Base-by-base conservation (phyloP, 495 filamentous ascomycete genomes). In the Podospora pseudopauciseta region DNA sequence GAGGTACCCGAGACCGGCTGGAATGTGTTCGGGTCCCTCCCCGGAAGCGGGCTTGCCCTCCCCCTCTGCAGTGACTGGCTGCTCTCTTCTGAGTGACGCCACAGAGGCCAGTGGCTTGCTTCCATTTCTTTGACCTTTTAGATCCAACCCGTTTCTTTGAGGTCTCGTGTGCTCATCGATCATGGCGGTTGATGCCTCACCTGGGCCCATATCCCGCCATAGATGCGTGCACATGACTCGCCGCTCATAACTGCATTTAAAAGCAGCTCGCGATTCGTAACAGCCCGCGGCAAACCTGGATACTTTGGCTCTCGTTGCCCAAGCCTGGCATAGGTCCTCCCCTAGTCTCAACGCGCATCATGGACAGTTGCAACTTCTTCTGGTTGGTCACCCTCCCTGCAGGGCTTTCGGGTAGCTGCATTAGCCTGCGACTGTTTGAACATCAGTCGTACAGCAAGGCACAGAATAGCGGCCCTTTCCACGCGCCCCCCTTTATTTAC, bases 371-470 rank as follows among this genome's bases (percentile, higher is more conserved):
- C 6, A 26, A 27, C 16, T 20, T 11, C 64, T 9, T 64, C 18
- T 67, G 65, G 67, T 66, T 70, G 64, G 68, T 54, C 61, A 16
- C 27, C 28, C 49, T 19, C 68, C 53, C 57, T 74, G 70, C 70
- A 68, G n/a, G 66, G 63, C 70, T 65, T 49, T 15, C 77, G 79
- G 80, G 65, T 75, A 73, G 66, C 70, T 74, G 78, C 80, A 81
- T 79, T 81, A 79, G 80, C 67, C 65, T 66, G 68, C 72, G 74
- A 69, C 79, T 81, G 80, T 81, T 82, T 81, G 80, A 79, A 80
- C 79, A 67, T 79, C 78, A 75, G 68, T 76, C 68, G 68, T 74
- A 70, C 68, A 65, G 71, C 58, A 54, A 70, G 67, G 65, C 63
- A 57, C 64, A 71, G 66, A 60, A 69, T 57, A 60, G 49, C 57